Conservation (phyloP, 768 basidiomycete species). For the Termitomyces titanicus region DNA sequence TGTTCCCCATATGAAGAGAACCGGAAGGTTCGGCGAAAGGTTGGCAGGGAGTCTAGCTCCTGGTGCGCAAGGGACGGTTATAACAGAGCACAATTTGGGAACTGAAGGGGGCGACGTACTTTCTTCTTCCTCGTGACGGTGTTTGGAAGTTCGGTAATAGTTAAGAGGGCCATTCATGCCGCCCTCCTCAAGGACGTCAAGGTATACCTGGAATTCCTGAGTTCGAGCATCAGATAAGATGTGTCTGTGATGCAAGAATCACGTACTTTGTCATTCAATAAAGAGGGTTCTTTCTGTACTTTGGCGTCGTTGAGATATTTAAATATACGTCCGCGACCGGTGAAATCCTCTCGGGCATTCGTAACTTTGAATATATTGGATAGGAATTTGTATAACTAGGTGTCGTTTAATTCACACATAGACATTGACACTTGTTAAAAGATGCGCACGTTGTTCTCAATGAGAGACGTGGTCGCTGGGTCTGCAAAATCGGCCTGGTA, state of each 20-base stretch:
- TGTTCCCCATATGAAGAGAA: slow-evolving; percentile 60
- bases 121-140: slow-evolving; percentile 65
- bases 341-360: slow-evolving; percentile 15
- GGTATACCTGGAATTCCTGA: slow-evolving; percentile 57
- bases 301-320: slow-evolving; percentile 19
- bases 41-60: slow-evolving; percentile 41
- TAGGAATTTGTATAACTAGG: slow-evolving; percentile 37
- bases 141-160: slow-evolving; percentile 64
- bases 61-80: slow-evolving; percentile 15
- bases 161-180: slow-evolving; percentile 69
- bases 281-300: slow-evolving; percentile 10
- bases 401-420: neutral
- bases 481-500: slow-evolving; percentile 71
- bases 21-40: slow-evolving; percentile 47
- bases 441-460: slow-evolving; percentile 52
- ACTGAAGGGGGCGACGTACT: slow-evolving; percentile 26
- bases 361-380: slow-evolving; percentile 24
- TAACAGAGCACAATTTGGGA: neutral
- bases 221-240: neutral
- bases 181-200: slow-evolving; percentile 40
- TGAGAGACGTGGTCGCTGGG: slow-evolving; percentile 44
- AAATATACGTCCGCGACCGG: slow-evolving; percentile 22
- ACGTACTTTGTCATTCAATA: slow-evolving; percentile 26
- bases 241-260: neutral
- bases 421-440: slow-evolving; percentile 38